phyloP scores from a whole-genome alignment of 2,329 filamentous ascomycete species.

The Dryadomyces quercivorus region DNA sequence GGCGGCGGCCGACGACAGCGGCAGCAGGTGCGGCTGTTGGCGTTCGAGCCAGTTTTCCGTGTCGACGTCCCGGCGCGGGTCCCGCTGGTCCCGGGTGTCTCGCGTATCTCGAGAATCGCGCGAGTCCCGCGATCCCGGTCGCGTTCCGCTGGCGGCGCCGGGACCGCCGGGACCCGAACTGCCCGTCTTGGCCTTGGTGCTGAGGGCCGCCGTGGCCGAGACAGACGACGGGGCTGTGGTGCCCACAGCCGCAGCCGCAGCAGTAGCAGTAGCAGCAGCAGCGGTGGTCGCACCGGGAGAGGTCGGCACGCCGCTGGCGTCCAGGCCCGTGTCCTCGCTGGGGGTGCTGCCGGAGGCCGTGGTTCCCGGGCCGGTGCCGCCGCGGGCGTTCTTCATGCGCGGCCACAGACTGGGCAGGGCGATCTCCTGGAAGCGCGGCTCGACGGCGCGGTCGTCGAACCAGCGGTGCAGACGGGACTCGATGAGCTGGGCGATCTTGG shows the following conservation, averaged over 20 bases:
- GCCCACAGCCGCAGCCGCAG: neutral
- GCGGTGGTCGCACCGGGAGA: too few relatives aligned
- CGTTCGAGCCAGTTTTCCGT: conserved; percentile 14
- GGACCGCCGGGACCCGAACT: neutral
- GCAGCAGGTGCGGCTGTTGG: conserved; percentile 9
- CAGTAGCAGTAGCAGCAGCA: neutral
- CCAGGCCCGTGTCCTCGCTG: neutral
- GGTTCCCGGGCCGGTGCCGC: neutral
- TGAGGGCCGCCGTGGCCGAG: neutral
- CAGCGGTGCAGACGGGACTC: conserved; percentile 70
- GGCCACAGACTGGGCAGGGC: conserved; percentile 75
- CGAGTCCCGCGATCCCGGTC: conserved; percentile 18
- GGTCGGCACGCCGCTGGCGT: too few relatives aligned
- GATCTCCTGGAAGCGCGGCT: conserved; percentile 79
- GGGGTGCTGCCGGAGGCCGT: neutral
- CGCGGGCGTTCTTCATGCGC: conserved; percentile 60
- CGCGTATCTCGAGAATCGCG: conserved; percentile 17
- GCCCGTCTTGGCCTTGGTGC: neutral
- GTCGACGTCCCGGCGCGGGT: conserved; percentile 18
- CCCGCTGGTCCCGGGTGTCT: conserved; percentile 16
- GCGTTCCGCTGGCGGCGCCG: conserved; percentile 4
- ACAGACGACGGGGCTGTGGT: neutral
- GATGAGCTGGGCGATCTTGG: conserved; percentile 76
- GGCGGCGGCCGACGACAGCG: conserved; percentile 11
- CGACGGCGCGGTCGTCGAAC: conserved; percentile 80